Evolutionary conservation across 768 basidiomycete species (phyloP).

Genomic region (Russula dissimulans): DNA sequence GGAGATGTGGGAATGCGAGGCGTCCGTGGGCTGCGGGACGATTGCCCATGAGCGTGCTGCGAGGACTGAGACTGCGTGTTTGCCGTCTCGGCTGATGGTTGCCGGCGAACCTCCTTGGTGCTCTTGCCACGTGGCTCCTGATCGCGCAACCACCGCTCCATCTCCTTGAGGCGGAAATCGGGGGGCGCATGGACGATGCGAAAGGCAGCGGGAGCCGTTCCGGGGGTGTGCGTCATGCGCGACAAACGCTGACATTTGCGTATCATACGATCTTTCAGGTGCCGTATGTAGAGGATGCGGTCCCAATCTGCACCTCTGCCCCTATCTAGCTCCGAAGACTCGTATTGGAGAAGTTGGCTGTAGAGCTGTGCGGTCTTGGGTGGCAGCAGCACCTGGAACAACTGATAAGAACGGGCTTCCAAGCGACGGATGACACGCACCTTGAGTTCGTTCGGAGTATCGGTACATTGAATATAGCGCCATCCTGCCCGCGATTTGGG

Average conservation of each 20-base stretch:
- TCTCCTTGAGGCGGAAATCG: conserved; percentile 69
- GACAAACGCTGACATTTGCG: conserved; percentile 65
- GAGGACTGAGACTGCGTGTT: conserved; percentile 20
- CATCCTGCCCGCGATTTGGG: conserved; percentile 44
- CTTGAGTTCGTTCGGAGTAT: conserved; percentile 69
- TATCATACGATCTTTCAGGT: conserved; percentile 74
- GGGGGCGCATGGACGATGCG: conserved; percentile 58
- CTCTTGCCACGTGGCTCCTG: conserved; percentile 27
- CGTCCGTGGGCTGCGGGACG: conserved; percentile 1
- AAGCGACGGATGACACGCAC: conserved; percentile 25
- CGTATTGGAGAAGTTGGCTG: conserved; percentile 53
- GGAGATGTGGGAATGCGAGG: conserved; percentile 1
- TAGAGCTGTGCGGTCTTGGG: conserved; percentile 60
- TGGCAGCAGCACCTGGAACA: conserved; percentile 54
- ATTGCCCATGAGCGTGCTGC: not conserved
- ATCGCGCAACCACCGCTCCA: conserved; percentile 67
- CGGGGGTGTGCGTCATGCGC: conserved; percentile 33
- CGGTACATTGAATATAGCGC: conserved; percentile 67
- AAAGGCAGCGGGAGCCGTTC: conserved; percentile 38
- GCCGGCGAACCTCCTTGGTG: conserved; percentile 19
- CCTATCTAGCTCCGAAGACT: conserved; percentile 51
- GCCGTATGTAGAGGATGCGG: conserved; percentile 63
- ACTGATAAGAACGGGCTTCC: conserved; percentile 8
- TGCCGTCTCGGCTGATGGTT: conserved; percentile 31
- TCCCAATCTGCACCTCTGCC: conserved; percentile 52